Evolutionary conservation across 139 green algal genomes (phyloP), one percentile per base, ranked within the genome.

Genomic region (Coelastrella sp.): DNA sequence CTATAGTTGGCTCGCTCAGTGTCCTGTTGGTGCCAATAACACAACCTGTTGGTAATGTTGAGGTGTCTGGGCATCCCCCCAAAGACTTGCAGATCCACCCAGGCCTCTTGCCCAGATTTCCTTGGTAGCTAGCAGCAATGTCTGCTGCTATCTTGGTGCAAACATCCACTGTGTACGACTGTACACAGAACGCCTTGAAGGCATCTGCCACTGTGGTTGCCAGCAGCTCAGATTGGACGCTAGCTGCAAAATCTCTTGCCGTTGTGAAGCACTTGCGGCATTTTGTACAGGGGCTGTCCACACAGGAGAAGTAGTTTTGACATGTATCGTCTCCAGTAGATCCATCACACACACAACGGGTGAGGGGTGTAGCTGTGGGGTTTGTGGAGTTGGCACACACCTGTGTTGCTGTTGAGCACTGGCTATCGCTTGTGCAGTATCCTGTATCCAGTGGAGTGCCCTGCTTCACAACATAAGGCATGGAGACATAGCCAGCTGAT

Each of bases 301-400:
- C 57, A 11, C 79, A 85, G 8, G 79, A 57, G 6, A n/a, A 57
- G 10, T 68, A n/a, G 19, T 68, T 7, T 56, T 85, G 19, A n/a
- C 79, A 85, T n/a, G 15, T 1, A 19, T 85, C 79, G 49, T 49
- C 7, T 17, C 79, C 79, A 7, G 79, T 85, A 9, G 19, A 35
- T 15, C 8, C 10, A 58, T 85, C 58, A n/a, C 79, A 85, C 17
- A 85, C 79, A 61, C 79, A 85, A n/a, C 79, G 79, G 56, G 79
- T 73, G 79, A n/a, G 17, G 56, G 8, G 22, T 12, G 72, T 25
- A 9, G 8, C 19, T 27, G 22, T 25, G 20, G 22, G 72, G 72
- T 78, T 6, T 24, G 17, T 78, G 19, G 72, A 35, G 20, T 65
- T 72, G 79, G 63, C 63, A 70, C 63, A 70, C 12, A 70, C 12